phyloP scores from a whole-genome alignment of 306 rosid species.

The Rubus parviflorus region DNA sequence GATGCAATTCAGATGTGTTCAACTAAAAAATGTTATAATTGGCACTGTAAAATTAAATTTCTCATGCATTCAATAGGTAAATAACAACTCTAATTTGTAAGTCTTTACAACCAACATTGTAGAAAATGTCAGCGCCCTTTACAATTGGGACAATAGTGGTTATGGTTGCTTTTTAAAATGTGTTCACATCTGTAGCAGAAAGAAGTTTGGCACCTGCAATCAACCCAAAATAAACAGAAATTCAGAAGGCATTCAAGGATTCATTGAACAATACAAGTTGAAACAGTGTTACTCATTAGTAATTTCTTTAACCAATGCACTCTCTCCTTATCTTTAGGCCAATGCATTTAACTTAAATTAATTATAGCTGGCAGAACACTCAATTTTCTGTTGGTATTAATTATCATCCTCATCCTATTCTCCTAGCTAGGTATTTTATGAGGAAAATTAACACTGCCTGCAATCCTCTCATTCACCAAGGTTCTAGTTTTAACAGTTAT shows the following conservation, averaged over 20 bases:
- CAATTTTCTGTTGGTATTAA: not conserved
- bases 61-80: not conserved
- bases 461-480: not conserved
- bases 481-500: not conserved
- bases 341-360: not conserved
- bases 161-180: not conserved
- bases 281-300: not conserved
- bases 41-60: too few species aligned
- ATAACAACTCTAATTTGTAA: not conserved
- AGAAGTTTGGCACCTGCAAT: slow-evolving; percentile 14
- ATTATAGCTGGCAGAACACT: not conserved
- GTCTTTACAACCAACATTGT: not conserved
- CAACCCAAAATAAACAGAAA: not conserved
- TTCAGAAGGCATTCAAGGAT: not conserved
- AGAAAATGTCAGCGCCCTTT: not conserved
- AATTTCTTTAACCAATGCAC: not conserved
- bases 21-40: not conserved
- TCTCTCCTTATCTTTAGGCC: not conserved
- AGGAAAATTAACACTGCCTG: not conserved
- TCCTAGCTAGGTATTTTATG: not conserved
- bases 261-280: slow-evolving; percentile 3
- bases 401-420: not conserved
- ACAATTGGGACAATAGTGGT: slow-evolving; percentile 15
- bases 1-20: not conserved
- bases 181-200: slow-evolving; percentile 19